Conservation (phyloP, 2,329 filamentous ascomycete genomes). For the Pyrenochaeta sp. region DNA sequence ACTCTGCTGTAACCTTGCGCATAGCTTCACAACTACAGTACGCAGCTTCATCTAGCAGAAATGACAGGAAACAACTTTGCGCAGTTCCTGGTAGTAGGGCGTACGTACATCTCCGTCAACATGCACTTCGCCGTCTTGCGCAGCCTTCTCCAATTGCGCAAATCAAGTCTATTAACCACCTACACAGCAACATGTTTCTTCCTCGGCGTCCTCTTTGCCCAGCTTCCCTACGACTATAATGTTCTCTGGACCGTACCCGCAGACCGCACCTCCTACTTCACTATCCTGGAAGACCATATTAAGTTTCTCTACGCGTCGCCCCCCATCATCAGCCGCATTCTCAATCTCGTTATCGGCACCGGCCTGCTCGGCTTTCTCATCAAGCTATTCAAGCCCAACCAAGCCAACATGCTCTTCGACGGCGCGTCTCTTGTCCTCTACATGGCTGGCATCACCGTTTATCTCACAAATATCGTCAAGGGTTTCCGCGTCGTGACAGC, state of each 20-base stretch:
- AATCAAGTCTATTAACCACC: slow-evolving; percentile 15
- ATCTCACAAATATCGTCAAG: slow-evolving; percentile 96
- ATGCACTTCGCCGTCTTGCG: slow-evolving; percentile 1
- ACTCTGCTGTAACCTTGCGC: slow-evolving; percentile 10
- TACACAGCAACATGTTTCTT: slow-evolving; percentile 82
- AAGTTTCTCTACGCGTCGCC: slow-evolving; percentile 91
- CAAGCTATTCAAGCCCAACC: slow-evolving; percentile 93
- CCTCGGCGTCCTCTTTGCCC: slow-evolving; percentile 95
- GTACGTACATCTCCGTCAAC: slow-evolving; percentile 64
- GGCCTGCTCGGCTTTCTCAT: slow-evolving; percentile 88
- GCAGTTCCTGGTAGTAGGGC: slow-evolving; percentile 95
- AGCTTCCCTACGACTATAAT: slow-evolving; percentile 94
- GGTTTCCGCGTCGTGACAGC: slow-evolving; percentile 83
- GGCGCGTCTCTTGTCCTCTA: slow-evolving; percentile 76
- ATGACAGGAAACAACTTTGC: slow-evolving; percentile 73
- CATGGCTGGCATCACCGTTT: slow-evolving; percentile 88
- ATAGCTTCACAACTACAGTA: slow-evolving; percentile 10
- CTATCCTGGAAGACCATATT: slow-evolving; percentile 88
- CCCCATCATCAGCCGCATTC: slow-evolving; percentile 88
- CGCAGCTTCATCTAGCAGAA: slow-evolving; percentile 9
- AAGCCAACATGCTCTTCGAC: slow-evolving; percentile 96
- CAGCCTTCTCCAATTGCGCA: slow-evolving; percentile 1
- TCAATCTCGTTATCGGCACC: slow-evolving; percentile 90
- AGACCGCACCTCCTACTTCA: slow-evolving; percentile 74
- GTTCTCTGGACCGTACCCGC: slow-evolving; percentile 79